These are phyloP conservation scores for Starmera caribaea DNA, from an alignment of 805 yeast genomes.

Conservation along the genomic window DNA sequence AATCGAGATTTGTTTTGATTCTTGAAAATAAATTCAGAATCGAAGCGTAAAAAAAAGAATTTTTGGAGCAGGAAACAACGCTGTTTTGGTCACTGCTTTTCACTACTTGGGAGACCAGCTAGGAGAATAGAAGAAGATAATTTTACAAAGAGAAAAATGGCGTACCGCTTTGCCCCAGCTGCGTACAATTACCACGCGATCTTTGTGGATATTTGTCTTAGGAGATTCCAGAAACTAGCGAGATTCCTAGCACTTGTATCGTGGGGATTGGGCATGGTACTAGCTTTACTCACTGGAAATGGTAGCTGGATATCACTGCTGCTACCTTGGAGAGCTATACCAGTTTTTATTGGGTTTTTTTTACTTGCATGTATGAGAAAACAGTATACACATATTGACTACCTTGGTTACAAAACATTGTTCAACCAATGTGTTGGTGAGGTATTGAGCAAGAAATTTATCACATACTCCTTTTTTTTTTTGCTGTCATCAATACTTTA, in stretches of 20 bases:
- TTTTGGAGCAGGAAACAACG: too few species aligned
- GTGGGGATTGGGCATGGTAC: slow-evolving; percentile 16
- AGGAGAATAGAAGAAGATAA: too few species aligned
- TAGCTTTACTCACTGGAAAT: slow-evolving; percentile 15
- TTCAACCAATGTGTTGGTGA: slow-evolving; percentile 18
- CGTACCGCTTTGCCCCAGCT: neutral
- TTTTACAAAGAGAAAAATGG: too few species aligned
- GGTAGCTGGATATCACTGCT: slow-evolving; percentile 17
- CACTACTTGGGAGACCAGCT: too few species aligned
- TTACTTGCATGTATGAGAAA: slow-evolving; percentile 29
- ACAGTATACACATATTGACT: slow-evolving; percentile 29
- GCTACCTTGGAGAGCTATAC: slow-evolving; percentile 19
- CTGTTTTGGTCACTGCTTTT: too few species aligned
- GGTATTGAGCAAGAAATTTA: slow-evolving; percentile 15
- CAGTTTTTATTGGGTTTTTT: slow-evolving; percentile 21
- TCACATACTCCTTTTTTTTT: slow-evolving; percentile 10
- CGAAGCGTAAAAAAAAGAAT: too few species aligned
- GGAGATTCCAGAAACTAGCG: slow-evolving; percentile 29
- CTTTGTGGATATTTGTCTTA: slow-evolving; percentile 30
- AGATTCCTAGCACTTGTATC: slow-evolving; percentile 24
- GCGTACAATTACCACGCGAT: slow-evolving; percentile 26
- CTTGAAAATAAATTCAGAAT: too few species aligned
- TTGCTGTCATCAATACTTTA: slow-evolving; percentile 15
- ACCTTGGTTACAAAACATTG: slow-evolving; percentile 22
- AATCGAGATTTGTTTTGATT: too few species aligned